phyloP scores from a whole-genome alignment of 306 rosid genomes.

The Myrica gale region DNA sequence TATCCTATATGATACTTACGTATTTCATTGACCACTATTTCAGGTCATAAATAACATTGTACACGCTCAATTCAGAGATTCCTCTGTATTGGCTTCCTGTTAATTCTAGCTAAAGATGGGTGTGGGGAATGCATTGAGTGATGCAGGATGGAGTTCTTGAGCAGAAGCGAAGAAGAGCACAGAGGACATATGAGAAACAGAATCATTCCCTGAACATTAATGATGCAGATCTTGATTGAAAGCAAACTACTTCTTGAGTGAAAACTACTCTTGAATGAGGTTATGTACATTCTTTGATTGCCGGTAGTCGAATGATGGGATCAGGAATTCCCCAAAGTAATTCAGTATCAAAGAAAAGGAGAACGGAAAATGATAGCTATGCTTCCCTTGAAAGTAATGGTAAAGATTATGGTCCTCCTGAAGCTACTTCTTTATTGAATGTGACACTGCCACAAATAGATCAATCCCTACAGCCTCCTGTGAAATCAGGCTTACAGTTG shows the following conservation, averaged over 20 bases:
- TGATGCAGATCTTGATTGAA: neutral
- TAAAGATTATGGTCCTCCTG: constrained; percentile 22
- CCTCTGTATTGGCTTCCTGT: neutral
- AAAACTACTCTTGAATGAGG: constrained; percentile 12
- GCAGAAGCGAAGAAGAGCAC: constrained; percentile 21
- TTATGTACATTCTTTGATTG: neutral
- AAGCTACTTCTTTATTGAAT: constrained; percentile 24
- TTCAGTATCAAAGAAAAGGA: constrained; percentile 16
- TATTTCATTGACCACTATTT: neutral
- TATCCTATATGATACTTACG: neutral
- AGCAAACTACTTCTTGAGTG: constrained; percentile 15
- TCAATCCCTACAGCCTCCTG: constrained; percentile 29
- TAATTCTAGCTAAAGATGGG: constrained; percentile 1
- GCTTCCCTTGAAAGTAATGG: constrained; percentile 24
- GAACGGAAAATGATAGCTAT: constrained; percentile 24
- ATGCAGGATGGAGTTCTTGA: neutral
- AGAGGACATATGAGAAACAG: constrained; percentile 5
- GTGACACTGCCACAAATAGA: constrained; percentile 16
- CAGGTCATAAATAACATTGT: neutral
- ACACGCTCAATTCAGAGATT: neutral
- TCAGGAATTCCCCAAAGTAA: constrained; percentile 19
- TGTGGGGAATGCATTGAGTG: constrained; percentile 16
- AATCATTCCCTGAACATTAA: neutral
- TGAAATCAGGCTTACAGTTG: constrained; percentile 13
- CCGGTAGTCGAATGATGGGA: neutral